Conservation (phyloP, 2,329 filamentous ascomycete species). For the Zasmidium citrigriseum region DNA sequence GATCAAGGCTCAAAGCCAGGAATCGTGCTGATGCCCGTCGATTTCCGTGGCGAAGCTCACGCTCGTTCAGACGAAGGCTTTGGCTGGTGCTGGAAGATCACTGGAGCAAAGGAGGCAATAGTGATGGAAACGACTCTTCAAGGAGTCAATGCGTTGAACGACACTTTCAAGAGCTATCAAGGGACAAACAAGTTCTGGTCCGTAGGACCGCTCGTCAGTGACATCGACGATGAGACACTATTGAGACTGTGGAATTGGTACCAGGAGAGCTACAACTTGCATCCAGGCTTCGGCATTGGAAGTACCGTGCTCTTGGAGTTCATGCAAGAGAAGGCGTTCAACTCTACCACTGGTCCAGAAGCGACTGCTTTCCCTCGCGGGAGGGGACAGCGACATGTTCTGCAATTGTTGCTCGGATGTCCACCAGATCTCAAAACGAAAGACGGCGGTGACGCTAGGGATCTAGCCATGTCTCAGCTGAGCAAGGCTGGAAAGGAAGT, state of each 20-base stretch:
- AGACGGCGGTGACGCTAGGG: not conserved
- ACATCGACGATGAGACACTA: slow-evolving; percentile 29
- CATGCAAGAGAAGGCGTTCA: slow-evolving; percentile 23
- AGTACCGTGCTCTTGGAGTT: slow-evolving; percentile 31
- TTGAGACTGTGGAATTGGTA: slow-evolving; percentile 33
- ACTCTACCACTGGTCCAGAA: not conserved
- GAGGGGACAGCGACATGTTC: not conserved
- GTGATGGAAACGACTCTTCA: slow-evolving; percentile 24
- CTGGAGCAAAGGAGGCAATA: slow-evolving; percentile 27
- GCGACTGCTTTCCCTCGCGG: not conserved
- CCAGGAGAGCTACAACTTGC: slow-evolving; percentile 20
- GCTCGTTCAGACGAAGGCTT: slow-evolving; percentile 32
- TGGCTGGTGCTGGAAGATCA: slow-evolving; percentile 31
- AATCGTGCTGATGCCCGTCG: slow-evolving; percentile 32
- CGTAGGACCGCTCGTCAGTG: slow-evolving; percentile 26
- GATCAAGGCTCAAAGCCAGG: slow-evolving; percentile 23
- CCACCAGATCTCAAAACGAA: not conserved
- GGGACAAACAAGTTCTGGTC: slow-evolving; percentile 28
- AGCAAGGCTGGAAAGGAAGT: not conserved
- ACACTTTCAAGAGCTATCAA: slow-evolving; percentile 24
- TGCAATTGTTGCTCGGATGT: not conserved
- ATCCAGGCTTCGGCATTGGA: slow-evolving; percentile 23
- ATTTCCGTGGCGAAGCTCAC: slow-evolving; percentile 35
- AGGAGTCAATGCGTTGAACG: slow-evolving; percentile 28
- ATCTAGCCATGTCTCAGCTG: not conserved